A percentile compares a stretch with the other conserved stretches of the same genome.
Conservation (phyloP, 2,329 filamentous ascomycete species). For the Aspergillus cejpii region DNA sequence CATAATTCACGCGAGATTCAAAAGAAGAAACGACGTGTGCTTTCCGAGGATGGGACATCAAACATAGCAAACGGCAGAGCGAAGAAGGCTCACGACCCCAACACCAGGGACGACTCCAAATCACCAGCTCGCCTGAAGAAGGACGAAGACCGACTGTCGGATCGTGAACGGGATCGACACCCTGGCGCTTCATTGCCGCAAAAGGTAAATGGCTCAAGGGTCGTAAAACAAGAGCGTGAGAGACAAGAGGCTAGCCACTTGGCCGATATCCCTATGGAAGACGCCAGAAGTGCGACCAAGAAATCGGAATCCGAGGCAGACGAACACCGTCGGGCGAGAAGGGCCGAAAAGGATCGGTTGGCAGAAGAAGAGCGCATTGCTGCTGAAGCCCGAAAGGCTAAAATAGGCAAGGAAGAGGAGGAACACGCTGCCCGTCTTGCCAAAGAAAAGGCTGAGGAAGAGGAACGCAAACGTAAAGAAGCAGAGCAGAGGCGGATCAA, state of each 20-base stretch:
- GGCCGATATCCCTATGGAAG: slow-evolving; percentile 29
- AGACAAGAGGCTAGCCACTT: slow-evolving; percentile 24
- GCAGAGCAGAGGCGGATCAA: slow-evolving; percentile 39
- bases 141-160: slow-evolving; percentile 14
- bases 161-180: slow-evolving; percentile 16
- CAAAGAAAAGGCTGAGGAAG: slow-evolving; percentile 40
- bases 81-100: slow-evolving; percentile 23
- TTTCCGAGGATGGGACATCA: slow-evolving; percentile 34
- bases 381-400: slow-evolving; percentile 28
- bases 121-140: slow-evolving; percentile 17
- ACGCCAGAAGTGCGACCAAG: slow-evolving; percentile 17
- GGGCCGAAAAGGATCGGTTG: slow-evolving; percentile 29
- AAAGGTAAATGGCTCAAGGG: slow-evolving; percentile 18
- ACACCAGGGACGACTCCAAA: slow-evolving; percentile 8
- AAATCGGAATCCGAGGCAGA: slow-evolving; percentile 24
- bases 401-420: slow-evolving; percentile 31
- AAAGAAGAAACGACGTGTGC: slow-evolving; percentile 41
- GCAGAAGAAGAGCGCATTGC: slow-evolving; percentile 27
- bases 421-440: slow-evolving; percentile 32
- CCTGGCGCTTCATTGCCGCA: slow-evolving; percentile 7
- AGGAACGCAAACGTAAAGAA: slow-evolving; percentile 39
- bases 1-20: slow-evolving; percentile 29
- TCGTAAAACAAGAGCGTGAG: slow-evolving; percentile 28
- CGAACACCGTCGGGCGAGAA: slow-evolving; percentile 21
- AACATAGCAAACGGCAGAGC: slow-evolving; percentile 27